Evolutionary conservation across 208 protist species (phyloP), one percentile per base, ranked within the genome.

Genomic region (Crithidia fasciculata): DNA sequence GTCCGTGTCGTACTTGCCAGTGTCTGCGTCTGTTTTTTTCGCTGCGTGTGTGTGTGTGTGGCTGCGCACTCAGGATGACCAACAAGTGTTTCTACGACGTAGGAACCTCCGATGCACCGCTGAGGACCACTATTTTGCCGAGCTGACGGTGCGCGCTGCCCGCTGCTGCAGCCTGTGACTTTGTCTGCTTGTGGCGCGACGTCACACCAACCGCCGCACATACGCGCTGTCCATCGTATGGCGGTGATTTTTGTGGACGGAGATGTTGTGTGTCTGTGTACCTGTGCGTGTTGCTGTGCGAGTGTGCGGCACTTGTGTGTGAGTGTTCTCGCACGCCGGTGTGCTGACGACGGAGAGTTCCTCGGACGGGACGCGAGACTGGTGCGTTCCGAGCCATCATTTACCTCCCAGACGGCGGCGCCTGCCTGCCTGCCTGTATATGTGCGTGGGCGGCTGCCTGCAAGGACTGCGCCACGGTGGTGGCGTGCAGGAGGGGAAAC

Each of bases 171-270:
- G 28, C 28, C 7, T 18, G 39, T 5, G 15, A 37, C 36, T 57
- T 69, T 37, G 45, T 28, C 28, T 56, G 52, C 52, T n/a, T 10
- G 7, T n/a, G 10, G 69, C 16, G 55, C 15, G 72, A 77, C 72
- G 72, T 71, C 72, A 58, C 63, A 49, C 72, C 72, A 78, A 73
- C 78, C 60, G 72, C 62, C 43, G 73, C 61, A 72, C 60, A 68
- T 67, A 57, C 60, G 69, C 63, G 8, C 8, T 71, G 45, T 6
- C 40, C 49, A 77, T 77, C 64, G 72, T 66, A 71, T 70, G 36
- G 72, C 36, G 62, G 72, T 77, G 72, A 71, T 77, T 71, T 61
- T 66, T 72, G 72, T 71, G 72, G 72, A 71, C 72, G 72, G 72
- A 65, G 72, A 77, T 28, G 1, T 0, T 49, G 45, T 0, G 0